Conservation (phyloP, 805 yeast species). For the Hanseniaspora meyeri region DNA sequence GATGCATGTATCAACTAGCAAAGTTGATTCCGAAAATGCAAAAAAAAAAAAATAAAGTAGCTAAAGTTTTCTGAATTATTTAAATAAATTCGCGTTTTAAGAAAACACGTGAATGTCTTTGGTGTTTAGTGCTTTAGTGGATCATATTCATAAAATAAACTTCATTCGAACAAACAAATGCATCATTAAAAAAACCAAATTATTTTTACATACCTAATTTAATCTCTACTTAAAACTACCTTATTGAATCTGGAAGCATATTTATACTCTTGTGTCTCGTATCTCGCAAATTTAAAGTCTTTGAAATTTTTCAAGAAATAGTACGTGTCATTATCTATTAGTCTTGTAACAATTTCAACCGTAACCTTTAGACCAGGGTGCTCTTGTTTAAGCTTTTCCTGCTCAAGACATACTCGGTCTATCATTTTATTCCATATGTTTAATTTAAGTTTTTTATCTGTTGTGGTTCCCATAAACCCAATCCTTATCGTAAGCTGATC, state of each 20-base stretch:
- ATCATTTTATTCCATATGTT: conserved; percentile 7
- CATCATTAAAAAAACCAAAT: too few species aligned
- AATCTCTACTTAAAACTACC: not conserved
- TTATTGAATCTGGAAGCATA: not conserved
- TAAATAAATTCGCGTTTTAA: too few species aligned
- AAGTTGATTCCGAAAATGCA: too few species aligned
- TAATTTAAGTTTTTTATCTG: conserved; percentile 2
- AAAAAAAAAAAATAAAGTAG: too few species aligned
- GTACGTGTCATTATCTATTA: not conserved
- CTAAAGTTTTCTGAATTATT: too few species aligned
- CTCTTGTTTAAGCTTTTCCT: not conserved
- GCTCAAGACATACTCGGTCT: not conserved
- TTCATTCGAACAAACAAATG: too few species aligned
- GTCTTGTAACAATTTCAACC: not conserved
- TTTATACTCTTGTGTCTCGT: not conserved
- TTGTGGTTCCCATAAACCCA: conserved; percentile 11
- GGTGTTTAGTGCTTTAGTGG: too few species aligned
- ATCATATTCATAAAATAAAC: too few species aligned
- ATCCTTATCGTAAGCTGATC: not conserved
- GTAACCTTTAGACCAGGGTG: not conserved
- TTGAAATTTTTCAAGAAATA: not conserved
- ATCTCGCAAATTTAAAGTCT: conserved; percentile 1
- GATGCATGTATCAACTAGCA: too few species aligned
- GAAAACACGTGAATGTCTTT: too few species aligned
- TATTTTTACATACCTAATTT: not conserved